Evolutionary conservation across 495 filamentous ascomycete species (phyloP), one percentile per base, ranked within the genome.

Genomic region (Diplogelasinospora grovesii): DNA sequence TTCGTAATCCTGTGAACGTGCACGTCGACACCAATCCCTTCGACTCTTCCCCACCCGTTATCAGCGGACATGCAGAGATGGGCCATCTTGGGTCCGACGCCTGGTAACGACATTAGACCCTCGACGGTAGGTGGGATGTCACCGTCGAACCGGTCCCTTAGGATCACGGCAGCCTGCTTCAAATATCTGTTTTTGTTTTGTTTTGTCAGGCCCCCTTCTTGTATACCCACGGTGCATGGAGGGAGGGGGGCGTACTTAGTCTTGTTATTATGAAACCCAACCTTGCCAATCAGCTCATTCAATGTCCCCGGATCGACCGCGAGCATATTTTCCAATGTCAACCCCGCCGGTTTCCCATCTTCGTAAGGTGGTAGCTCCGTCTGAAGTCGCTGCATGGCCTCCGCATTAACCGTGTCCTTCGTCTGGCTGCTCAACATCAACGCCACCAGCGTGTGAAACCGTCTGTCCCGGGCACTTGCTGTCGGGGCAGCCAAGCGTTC

Each of bases 351-450:
- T 4, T 52, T 61, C 13, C 53, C 57, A 9, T 58, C 41, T 4
- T 51, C 49, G 36, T 64, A 59, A 10, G 69, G 61, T 48, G 74
- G 81, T 25, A 97, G 77, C 36, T 86, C 77, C 1, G 74, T 81
- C 43, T 89, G 81, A 39, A 98, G 64, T 3, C 80, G 74, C 40
- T 68, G 68, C 82, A 98, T 94, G 8, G 86, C 89, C 9, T 79
- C 76, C 0, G 90, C 85, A 13, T 83, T 98, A 29, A 89, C 84
- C 0, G 90, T 95, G 63, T 98, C 92, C 56, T 95, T 96, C 2
- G 92, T 98, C 57, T 98, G 92, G 9, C 79, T 85, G 4, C 84
- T 90, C n/a, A 99, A 78, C 93, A 99, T 97, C 38, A 99, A 68
- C 3, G 90, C 79, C 20, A 93, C 76, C 20, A 99, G 73, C 3